phyloP scores from a whole-genome alignment of 257 asterid genomes.

The Solanum phureja region DNA sequence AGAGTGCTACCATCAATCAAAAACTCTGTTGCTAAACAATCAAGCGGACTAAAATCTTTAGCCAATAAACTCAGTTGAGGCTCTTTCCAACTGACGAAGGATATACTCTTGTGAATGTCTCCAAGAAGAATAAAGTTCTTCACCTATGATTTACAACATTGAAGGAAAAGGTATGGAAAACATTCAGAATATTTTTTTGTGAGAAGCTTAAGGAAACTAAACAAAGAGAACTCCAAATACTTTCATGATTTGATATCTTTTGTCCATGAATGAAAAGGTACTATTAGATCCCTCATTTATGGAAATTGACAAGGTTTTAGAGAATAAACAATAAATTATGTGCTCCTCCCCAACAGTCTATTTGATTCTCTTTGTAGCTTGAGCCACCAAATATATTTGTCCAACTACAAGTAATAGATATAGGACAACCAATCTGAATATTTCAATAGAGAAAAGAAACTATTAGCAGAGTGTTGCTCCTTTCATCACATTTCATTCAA shows the following conservation, averaged over 20 bases:
- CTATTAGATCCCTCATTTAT: not conserved
- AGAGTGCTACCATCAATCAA: slow-evolving; percentile 95
- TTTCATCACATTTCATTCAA: not conserved
- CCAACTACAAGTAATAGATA: not conserved
- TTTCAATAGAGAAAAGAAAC: not conserved
- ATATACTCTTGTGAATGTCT: slow-evolving; percentile 93
- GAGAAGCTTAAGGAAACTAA: not conserved
- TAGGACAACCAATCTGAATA: not conserved
- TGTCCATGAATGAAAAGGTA: not conserved
- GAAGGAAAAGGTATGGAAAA: not conserved
- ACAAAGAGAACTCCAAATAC: not conserved
- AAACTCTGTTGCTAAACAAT: slow-evolving; percentile 89
- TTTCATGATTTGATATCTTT: not conserved
- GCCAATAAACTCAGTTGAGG: slow-evolving; percentile 92
- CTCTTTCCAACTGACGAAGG: slow-evolving; percentile 97
- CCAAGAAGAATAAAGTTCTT: slow-evolving; percentile 93
- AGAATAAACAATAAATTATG: not conserved
- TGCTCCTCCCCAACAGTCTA: not conserved
- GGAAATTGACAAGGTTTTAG: not conserved
- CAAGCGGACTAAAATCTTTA: slow-evolving; percentile 89
- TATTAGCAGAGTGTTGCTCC: not conserved
- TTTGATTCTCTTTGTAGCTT: not conserved
- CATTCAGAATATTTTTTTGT: not conserved
- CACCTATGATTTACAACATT: slow-evolving; percentile 33
- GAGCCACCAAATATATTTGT: not conserved